A percentile compares a stretch with the other conserved stretches of the same genome.
Conservation (phyloP, 1,284 basidiomycete species). For the Stygiomarasmius scandens region DNA sequence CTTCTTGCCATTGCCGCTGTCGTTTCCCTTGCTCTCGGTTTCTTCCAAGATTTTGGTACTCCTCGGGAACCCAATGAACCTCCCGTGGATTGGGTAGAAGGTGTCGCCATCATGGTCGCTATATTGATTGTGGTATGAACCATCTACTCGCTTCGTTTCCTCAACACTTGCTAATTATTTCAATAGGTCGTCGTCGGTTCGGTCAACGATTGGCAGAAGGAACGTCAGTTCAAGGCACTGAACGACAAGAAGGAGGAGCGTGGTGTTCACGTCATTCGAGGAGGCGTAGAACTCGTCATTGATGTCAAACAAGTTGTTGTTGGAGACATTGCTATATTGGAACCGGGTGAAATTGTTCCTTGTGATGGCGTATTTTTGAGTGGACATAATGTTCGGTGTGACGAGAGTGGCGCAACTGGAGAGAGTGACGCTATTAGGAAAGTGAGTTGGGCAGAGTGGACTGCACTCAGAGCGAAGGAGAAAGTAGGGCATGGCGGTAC, state of each 20-base stretch:
- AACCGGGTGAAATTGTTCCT: slow-evolving; percentile 95
- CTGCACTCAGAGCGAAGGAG: slow-evolving; percentile 43
- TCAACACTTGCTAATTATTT: slow-evolving; percentile 11
- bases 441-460: slow-evolving; percentile 77
- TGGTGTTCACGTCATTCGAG: slow-evolving; percentile 88
- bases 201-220: slow-evolving; percentile 96
- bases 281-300: slow-evolving; percentile 78
- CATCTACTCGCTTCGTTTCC: slow-evolving; percentile 1
- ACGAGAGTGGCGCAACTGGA: slow-evolving; percentile 95
- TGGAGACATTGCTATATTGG: slow-evolving; percentile 89
- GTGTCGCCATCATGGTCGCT: slow-evolving; percentile 94
- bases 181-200: slow-evolving; percentile 81
- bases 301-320: slow-evolving; percentile 92
- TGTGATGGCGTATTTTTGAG: slow-evolving; percentile 94
- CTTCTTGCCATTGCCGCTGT: slow-evolving; percentile 90
- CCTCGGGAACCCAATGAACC: slow-evolving; percentile 58
- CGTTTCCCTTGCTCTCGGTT: slow-evolving; percentile 90
- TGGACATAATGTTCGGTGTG: slow-evolving; percentile 94
- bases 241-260: slow-evolving; percentile 98
- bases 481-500: slow-evolving; percentile 22
- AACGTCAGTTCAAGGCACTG: slow-evolving; percentile 89
- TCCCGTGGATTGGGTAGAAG: slow-evolving; percentile 95
- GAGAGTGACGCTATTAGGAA: slow-evolving; percentile 97
- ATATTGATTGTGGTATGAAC: slow-evolving; percentile 76
- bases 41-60: slow-evolving; percentile 89